A percentile compares a stretch with the other conserved stretches of the same genome.
phyloP scores from a whole-genome alignment of 1,139 yeast species.

The Sugiyamaella paludigena region DNA sequence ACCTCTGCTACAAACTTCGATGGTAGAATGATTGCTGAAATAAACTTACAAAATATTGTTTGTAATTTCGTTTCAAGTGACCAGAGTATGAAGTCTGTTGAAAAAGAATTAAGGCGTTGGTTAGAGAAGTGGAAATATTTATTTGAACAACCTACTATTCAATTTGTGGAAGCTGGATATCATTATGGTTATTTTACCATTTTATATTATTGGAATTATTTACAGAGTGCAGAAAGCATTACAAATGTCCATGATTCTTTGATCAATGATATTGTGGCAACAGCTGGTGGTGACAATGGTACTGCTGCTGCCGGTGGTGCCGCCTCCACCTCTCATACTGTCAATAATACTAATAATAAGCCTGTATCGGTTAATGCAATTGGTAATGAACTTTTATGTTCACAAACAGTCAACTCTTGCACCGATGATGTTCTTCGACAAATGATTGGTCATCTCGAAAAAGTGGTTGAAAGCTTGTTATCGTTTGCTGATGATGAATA shows the following conservation, averaged over 20 bases:
- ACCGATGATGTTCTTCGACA: slow-evolving; percentile 23
- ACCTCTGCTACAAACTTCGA: slow-evolving; percentile 75
- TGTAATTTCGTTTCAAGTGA: slow-evolving; percentile 57
- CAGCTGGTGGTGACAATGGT: slow-evolving; percentile 8
- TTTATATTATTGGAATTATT: slow-evolving; percentile 39
- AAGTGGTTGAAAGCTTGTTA: slow-evolving; percentile 44
- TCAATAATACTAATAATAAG: neutral
- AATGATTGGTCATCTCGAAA: slow-evolving; percentile 41
- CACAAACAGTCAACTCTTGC: slow-evolving; percentile 22
- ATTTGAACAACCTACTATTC: slow-evolving; percentile 65
- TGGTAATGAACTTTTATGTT: slow-evolving; percentile 7
- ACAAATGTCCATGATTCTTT: neutral
- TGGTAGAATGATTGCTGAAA: slow-evolving; percentile 80
- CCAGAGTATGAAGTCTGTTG: slow-evolving; percentile 35
- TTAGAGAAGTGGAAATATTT: slow-evolving; percentile 68
- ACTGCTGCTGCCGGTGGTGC: slow-evolving; percentile 11
- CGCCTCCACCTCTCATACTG: slow-evolving; percentile 6
- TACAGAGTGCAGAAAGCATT: slow-evolving; percentile 8
- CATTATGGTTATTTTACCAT: slow-evolving; percentile 62
- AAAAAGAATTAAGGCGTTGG: slow-evolving; percentile 53
- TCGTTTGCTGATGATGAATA: slow-evolving; percentile 56
- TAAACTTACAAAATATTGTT: slow-evolving; percentile 58
- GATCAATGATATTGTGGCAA: slow-evolving; percentile 2
- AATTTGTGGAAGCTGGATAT: slow-evolving; percentile 72
- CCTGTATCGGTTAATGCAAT: neutral